Evolutionary conservation across 306 rosid species (phyloP), one percentile per base, ranked within the genome.

Genomic region (Vigna radiata): DNA sequence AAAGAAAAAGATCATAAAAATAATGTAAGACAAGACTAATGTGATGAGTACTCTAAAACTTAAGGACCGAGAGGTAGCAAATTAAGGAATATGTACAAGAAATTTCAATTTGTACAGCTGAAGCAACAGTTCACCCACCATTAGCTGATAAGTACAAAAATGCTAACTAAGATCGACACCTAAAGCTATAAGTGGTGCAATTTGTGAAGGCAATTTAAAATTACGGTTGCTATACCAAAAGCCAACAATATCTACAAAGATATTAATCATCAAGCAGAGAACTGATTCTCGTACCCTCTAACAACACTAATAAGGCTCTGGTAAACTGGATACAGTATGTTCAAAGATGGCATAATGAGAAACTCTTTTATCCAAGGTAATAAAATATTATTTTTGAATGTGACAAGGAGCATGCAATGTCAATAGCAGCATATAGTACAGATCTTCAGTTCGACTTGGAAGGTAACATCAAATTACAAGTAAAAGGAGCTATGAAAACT

Each of bases 241-340:
- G 60, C 36, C 58, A 75, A 68, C 68, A 37, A 77, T 56, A 69
- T 56, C 48, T 63, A 69, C 39, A 46, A 46, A 16, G 63, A 77
- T 39, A 64, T 37, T 44, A 47, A 36, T 60, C 63, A 37, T 66
- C 27, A 64, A 33, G 64, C 46, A 53, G 48, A 39, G 53, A 44
- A 53, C 16, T 66, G 61, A 66, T 48, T 60, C 60, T 69, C 29
- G 4, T 54, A 48, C 56, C 47, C 53, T 66, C 65, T 50, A 66
- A 49, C 72, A 77, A 14, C 61, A 70, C 43, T 55, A 65, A 15
- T 21, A 54, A 13, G 70, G 72, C 76, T 65, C 81, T 70, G 14
- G 70, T 33, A 58, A 59, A 25, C 13, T 37, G 12, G 46, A 63
- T 61, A 37, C 44, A 2, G 54, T 25, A 39, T 21, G 27, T 48